A percentile compares a stretch with the other conserved stretches of the same genome.
Evolutionary conservation across 129 eudicot species (phyloP).

Genomic region (Lactuca sativa): DNA sequence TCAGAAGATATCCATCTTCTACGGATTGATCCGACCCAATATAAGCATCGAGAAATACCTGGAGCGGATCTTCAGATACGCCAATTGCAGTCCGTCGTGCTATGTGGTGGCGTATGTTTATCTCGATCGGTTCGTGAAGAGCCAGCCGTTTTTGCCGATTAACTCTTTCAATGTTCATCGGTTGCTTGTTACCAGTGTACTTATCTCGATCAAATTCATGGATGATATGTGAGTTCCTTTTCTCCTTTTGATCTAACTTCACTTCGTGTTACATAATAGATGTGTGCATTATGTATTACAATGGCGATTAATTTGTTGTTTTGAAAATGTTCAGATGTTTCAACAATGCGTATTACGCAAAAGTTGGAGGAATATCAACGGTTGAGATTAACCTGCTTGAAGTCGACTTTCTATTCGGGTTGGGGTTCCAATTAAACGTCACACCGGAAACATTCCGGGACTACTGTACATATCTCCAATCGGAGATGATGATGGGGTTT

Average conservation of each 20-base stretch:
- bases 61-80: conserved; percentile 70
- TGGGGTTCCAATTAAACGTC: conserved; percentile 61
- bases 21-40: conserved; percentile 51
- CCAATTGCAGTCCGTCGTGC: conserved; percentile 67
- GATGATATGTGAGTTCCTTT: conserved; percentile 59
- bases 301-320: not conserved
- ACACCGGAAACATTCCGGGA: conserved; percentile 50
- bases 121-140: conserved; percentile 54
- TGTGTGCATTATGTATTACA: not conserved
- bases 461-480: conserved; percentile 48
- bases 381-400: conserved; percentile 62
- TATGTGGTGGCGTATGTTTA: conserved; percentile 56
- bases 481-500: conserved; percentile 40
- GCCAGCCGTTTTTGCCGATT: conserved; percentile 50
- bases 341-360: conserved; percentile 65
- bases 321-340: conserved; percentile 42
- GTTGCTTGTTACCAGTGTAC: conserved; percentile 58
- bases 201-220: conserved; percentile 69
- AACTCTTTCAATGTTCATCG: conserved; percentile 64
- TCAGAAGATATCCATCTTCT: conserved; percentile 44
- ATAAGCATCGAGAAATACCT: conserved; percentile 51
- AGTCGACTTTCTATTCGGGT: conserved; percentile 66
- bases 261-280: not conserved
- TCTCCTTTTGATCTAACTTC: not conserved
- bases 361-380: conserved; percentile 59